Evolutionary conservation across 148 eudicot species (phyloP), one percentile per base, ranked within the genome.

Genomic region (Rhododendron griersonianum): DNA sequence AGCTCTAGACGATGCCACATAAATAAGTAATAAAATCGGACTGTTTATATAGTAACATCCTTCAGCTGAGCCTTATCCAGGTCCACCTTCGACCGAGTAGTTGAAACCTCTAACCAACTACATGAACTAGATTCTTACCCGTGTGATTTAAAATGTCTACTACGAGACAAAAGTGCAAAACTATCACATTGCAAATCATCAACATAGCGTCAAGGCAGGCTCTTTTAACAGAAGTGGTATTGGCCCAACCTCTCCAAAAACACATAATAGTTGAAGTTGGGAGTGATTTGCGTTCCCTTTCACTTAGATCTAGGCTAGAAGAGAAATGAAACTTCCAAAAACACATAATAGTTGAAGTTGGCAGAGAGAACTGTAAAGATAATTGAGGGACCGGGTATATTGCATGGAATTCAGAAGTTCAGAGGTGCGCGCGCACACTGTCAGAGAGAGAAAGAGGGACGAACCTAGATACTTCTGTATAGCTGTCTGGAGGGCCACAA

Each of bases 401-500:
- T 28, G 47, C 61, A 28, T 10, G 21, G 18, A 55, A 74, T 84
- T 28, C 37, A 44, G 75, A 81, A 59, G 69, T 74, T 55, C 80
- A 30, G 61, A 41, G 23, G 51, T 3, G 50, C 3, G 61, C n/a
- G 3, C 25, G 13, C 11, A 2, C 28, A 28, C 25, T 21, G 30
- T 51, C 5, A 61, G 28, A 63, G 37, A 39, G 63, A 21, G 37
- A 77, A 74, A 69, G 25, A 57, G 80, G 53, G 28, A 86, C 91
- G 8, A 84, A 97, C 99, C 99, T 87, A 93, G 59, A 88, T 91
- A 97, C 39, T 91, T 80, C 87, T 92, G 95, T 78, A 95, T 93
- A 16, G 98, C 94, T 21, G 93, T 50, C 86, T 95, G 98, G 83
- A 98, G 96, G 63, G 95, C 80, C 8, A 93, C 81, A 33, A 84